These are phyloP conservation scores for Exophiala dermatitidis DNA, from an alignment of 2,329 filamentous ascomycete genomes.

Conservation along the genomic window DNA sequence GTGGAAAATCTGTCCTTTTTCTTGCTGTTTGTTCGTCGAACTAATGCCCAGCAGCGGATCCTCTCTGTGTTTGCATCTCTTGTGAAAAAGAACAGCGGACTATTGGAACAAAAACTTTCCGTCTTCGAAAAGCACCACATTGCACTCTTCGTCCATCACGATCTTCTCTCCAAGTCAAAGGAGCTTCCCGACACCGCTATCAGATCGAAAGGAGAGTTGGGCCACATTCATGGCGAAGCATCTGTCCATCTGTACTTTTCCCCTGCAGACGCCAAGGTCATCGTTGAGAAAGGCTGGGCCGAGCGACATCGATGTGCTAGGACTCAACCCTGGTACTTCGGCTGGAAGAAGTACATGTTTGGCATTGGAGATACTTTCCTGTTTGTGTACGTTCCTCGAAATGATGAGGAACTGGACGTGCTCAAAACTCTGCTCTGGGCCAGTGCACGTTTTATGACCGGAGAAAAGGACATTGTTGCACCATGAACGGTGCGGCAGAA, in stretches of 20 bases:
- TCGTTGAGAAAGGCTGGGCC: constrained; percentile 72
- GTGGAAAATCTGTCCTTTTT: background rate
- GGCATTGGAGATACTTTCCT: constrained; percentile 34
- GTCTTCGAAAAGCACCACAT: constrained; percentile 15
- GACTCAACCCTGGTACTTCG: constrained; percentile 60
- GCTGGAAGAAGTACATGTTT: constrained; percentile 18
- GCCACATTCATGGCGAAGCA: constrained; percentile 71
- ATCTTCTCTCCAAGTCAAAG: constrained; percentile 8
- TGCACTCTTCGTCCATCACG: constrained; percentile 20
- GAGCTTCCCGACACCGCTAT: constrained; percentile 48
- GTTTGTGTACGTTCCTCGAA: constrained; percentile 73
- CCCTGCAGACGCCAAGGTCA: constrained; percentile 64
- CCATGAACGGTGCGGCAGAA: constrained; percentile 1
- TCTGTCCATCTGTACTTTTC: constrained; percentile 75
- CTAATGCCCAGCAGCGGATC: constrained; percentile 41
- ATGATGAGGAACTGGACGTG: constrained; percentile 59
- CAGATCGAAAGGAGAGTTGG: constrained; percentile 62
- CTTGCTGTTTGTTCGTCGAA: background rate
- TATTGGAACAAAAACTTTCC: constrained; percentile 17
- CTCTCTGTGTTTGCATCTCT: constrained; percentile 13
- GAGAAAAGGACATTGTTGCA: constrained; percentile 9
- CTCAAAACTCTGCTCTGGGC: constrained; percentile 35
- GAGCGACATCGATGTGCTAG: constrained; percentile 53
- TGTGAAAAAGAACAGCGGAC: constrained; percentile 13
- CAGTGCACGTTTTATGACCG: constrained; percentile 21